Conservation (phyloP, 352 stramenopile species). For the Pythium monospermum region DNA sequence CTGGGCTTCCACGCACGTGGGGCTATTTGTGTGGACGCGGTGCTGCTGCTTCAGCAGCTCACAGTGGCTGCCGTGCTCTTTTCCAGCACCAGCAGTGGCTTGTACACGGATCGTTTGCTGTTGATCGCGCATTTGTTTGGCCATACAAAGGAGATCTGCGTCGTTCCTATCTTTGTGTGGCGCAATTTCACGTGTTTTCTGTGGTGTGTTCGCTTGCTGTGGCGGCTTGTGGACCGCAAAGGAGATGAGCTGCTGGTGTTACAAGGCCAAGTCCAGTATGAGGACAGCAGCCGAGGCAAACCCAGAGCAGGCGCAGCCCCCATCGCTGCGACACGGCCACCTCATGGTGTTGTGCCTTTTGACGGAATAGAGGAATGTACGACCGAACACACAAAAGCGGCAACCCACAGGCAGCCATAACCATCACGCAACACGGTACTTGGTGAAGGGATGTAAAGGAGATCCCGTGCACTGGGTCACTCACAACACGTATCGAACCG, state of each 20-base stretch:
- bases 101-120: neutral
- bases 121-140: neutral
- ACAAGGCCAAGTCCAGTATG: conserved; percentile 7
- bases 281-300: too few species aligned
- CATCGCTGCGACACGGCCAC: too few species aligned
- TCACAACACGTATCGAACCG: too few species aligned
- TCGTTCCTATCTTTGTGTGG: neutral
- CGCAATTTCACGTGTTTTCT: neutral
- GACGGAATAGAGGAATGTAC: too few species aligned
- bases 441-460: too few species aligned
- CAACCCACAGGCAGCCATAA: too few species aligned
- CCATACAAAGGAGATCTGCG: neutral
- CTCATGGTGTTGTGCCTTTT: too few species aligned
- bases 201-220: neutral
- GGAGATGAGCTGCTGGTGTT: conserved; percentile 14
- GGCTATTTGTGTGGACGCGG: neutral
- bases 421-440: too few species aligned
- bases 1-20: neutral
- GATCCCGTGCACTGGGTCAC: too few species aligned
- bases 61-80: neutral
- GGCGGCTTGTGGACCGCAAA: neutral
- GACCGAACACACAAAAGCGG: too few species aligned
- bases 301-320: too few species aligned
- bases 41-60: neutral
- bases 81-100: neutral